phyloP scores from a whole-genome alignment of 495 filamentous ascomycete genomes.

The Penicillium coprophilum region DNA sequence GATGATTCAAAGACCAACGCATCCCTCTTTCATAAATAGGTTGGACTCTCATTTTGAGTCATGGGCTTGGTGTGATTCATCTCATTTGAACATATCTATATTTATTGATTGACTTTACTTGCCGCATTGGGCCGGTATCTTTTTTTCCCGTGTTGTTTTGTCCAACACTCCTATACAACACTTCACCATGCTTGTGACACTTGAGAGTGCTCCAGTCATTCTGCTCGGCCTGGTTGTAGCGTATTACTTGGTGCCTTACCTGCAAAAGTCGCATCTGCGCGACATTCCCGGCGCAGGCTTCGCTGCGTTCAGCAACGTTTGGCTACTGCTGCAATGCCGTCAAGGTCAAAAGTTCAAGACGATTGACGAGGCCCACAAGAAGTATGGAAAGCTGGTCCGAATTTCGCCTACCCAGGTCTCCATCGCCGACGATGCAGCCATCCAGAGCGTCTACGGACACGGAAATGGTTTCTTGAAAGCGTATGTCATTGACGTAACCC shows the following conservation, averaged over 20 bases:
- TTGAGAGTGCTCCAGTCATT: slow-evolving; percentile 59
- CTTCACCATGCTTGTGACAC: slow-evolving; percentile 39
- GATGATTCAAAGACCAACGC: not conserved
- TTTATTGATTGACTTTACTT: slow-evolving; percentile 3
- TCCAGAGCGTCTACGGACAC: slow-evolving; percentile 59
- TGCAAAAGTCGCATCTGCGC: slow-evolving; percentile 61
- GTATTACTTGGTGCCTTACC: slow-evolving; percentile 70
- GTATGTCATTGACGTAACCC: slow-evolving; percentile 35
- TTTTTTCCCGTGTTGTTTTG: not conserved
- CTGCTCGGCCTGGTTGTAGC: slow-evolving; percentile 51
- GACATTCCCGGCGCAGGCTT: slow-evolving; percentile 65
- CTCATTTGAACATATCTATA: not conserved
- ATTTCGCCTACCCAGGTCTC: slow-evolving; percentile 61
- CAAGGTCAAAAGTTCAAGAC: slow-evolving; percentile 64
- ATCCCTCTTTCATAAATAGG: slow-evolving; percentile 9
- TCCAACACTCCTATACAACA: slow-evolving; percentile 4
- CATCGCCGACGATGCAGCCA: slow-evolving; percentile 59
- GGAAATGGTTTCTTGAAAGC: slow-evolving; percentile 75
- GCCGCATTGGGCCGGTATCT: not conserved
- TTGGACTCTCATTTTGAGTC: not conserved
- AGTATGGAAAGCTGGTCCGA: slow-evolving; percentile 60
- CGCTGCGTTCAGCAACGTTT: slow-evolving; percentile 73
- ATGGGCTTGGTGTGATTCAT: not conserved
- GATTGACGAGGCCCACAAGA: slow-evolving; percentile 73
- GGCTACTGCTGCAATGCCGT: slow-evolving; percentile 70